Base-by-base conservation (phyloP, 371 early-diverging fungal genomes). In the Mucor velutinosus region DNA sequence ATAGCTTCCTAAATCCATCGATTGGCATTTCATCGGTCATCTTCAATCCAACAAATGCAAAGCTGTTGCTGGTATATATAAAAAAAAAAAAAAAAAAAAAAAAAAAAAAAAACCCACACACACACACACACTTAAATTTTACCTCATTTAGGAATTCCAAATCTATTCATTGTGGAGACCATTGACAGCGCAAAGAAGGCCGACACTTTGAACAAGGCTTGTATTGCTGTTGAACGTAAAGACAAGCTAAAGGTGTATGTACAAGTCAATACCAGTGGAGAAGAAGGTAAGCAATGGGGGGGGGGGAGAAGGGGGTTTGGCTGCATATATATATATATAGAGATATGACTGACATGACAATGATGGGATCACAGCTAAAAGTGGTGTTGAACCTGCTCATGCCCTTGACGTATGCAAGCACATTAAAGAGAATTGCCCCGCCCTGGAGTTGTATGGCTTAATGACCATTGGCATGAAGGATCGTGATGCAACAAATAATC, bases 21-120 rank as follows among this genome's bases (percentile, higher is more conserved):
- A 89, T 62, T 99, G 98, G 99, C 99, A 99, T 77, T 99, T 97
- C 74, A 97, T 97, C 64, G 99, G 97, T 41, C 81, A 90, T 19
- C 80, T 98, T 23, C 98, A 99, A 78, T 91, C 91, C 71, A 99
- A 99, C 90, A 99, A 99, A 73, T 93, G 93, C 83, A 97, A 97
- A 74, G 65, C 78, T 2, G 85, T 98, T 5, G 92, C 93, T 55
- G 77, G 89, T 82, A n/a, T n/a, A n/a, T n/a, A n/a, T n/a, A n/a
- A n/a, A n/a, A n/a, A n/a, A n/a, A n/a, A n/a, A n/a, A n/a, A 79
- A 56, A 11, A 1, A 5, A 5, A 21, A 8, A 49, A 2, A 45
- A n/a, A 79, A 56, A 11, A 1, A 5, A 5, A 21, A 8, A 49
- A 2, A 45, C 10, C 7, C 10, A 0, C 2, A 19, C 25, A 23